Base-by-base conservation (phyloP, 2,329 filamentous ascomycete genomes). In the Aspergillus sergii region DNA sequence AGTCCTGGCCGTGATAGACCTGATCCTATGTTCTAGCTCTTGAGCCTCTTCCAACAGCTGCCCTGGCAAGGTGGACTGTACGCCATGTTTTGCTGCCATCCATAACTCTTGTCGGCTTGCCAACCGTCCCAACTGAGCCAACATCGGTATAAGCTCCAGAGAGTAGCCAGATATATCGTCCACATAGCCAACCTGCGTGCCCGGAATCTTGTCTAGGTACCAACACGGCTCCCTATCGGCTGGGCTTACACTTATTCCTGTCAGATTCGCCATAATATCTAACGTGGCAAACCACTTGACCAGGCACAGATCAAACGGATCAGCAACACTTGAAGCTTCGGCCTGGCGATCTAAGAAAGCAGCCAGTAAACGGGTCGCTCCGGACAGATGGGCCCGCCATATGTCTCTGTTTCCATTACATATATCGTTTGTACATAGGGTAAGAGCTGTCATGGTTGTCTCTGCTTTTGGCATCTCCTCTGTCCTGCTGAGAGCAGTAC, bases 391-490 rank as follows among this genome's bases (percentile, higher is more conserved):
- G 8, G 67, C 68, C 9, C 66, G 57, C 70, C 72, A 74, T 32
- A 69, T 61, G 12, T 70, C 62, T 63, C 71, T 68, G 39, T 75
- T 71, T 1, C 73, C 73, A 61, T 75, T 74, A 34, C 73, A 75
- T n/a, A 76, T 72, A 67, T 76, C 73, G 59, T 73, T 75, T 2
- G 72, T 76, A 57, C 73, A 76, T 8, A 76, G 56, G 3, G 69
- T 64, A 67, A 76, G 73, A 26, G 73, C 73, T 21, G 73, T 74
- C 12, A 68, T 69, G 14, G 71, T 59, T 14, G 69, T 73, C 50
- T 73, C 68, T 4, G 68, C 54, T n/a, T 63, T 70, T 14, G 70
- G 48, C 16, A 57, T 61, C 34, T 65, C 62, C 5, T 63, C 39
- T 1, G 55, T 26, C 14, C 69, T 59, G 26, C 21, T 59, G 8